Conservation (phyloP, 2,329 filamentous ascomycete genomes). For the Aspergillus brunneoviolaceus region DNA sequence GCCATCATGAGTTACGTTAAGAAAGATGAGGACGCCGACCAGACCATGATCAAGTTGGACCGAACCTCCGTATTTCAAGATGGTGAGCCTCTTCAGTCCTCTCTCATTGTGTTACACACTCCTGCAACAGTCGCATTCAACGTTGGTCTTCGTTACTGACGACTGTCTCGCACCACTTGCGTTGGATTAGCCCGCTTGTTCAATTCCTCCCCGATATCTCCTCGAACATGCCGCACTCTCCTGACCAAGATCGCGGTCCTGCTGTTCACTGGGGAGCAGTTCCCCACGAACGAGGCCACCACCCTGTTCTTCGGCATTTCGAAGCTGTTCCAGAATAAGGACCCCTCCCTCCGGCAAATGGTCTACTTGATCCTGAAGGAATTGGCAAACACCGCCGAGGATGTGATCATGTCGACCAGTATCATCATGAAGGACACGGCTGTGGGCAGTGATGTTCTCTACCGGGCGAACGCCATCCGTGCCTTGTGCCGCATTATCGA, state of each 20-base stretch:
- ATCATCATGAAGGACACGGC: constrained; percentile 99
- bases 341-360: constrained; percentile 97
- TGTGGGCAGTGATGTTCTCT: constrained; percentile 89
- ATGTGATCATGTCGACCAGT: constrained; percentile 99
- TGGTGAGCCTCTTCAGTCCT: constrained; percentile 58
- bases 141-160: constrained; percentile 21
- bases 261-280: constrained; percentile 94
- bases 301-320: constrained; percentile 98
- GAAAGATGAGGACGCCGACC: constrained; percentile 97
- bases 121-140: constrained; percentile 20
- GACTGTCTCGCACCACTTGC: constrained; percentile 7
- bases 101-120: constrained; percentile 20
- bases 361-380: constrained; percentile 98
- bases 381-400: constrained; percentile 88
- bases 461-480: constrained; percentile 92
- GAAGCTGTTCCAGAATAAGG: constrained; percentile 99
- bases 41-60: constrained; percentile 93
- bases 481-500: constrained; percentile 96
- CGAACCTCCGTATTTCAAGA: constrained; percentile 98
- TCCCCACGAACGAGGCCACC: constrained; percentile 95
- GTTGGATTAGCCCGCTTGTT: constrained; percentile 76
- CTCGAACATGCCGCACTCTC: constrained; percentile 94
- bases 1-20: constrained; percentile 87
- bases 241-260: constrained; percentile 96
- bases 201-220: constrained; percentile 95